Evolutionary conservation across 495 filamentous ascomycete species (phyloP), one percentile per base, ranked within the genome.

Genomic region (Symbiotaphrina buchneri): DNA sequence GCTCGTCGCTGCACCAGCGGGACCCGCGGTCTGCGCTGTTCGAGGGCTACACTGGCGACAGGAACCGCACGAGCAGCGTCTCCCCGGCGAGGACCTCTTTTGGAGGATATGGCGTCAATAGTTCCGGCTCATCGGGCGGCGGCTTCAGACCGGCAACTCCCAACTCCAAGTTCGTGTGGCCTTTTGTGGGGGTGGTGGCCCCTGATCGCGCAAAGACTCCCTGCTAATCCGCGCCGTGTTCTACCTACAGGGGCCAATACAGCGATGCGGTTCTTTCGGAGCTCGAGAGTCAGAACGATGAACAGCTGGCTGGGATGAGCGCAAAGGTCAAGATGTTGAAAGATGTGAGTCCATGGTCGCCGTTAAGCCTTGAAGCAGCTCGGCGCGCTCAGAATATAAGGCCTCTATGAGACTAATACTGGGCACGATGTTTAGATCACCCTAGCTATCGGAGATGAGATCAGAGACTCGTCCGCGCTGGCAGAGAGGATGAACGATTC

Each of bases 211-310:
- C n/a, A n/a, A n/a, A n/a, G n/a, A n/a, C n/a, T n/a, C n/a, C n/a
- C n/a, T n/a, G n/a, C n/a, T n/a, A n/a, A n/a, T n/a, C n/a, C n/a
- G n/a, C n/a, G n/a, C n/a, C n/a, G 15, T 6, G 10, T 34, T 3
- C 4, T 15, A 20, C 33, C 19, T 39, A 21, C 36, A 79, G 76
- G 47, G 87, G 90, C 30, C 85, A 93, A 49, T 95, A 95, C 52
- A 81, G 71, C 38, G 83, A 90, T 40, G 78, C 82, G 24, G 82
- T 94, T 32, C 68, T 95, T 15, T 81, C 78, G 45, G 82, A 87
- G 47, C 66, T 97, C 15, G 90, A 97, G 51, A 82, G 74, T 39
- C 90, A 95, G 51, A 97, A 95, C 45, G 90, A 95, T 41, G 55
- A 67, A 32, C 76, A 93, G 42, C 70, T 95, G 11, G 79, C 85